Percentiles rank a stretch among this genome's conserved stretches.
These are phyloP conservation scores for Verbascum thapsus DNA, from an alignment of 257 asterid genomes.

Conservation along the genomic window DNA sequence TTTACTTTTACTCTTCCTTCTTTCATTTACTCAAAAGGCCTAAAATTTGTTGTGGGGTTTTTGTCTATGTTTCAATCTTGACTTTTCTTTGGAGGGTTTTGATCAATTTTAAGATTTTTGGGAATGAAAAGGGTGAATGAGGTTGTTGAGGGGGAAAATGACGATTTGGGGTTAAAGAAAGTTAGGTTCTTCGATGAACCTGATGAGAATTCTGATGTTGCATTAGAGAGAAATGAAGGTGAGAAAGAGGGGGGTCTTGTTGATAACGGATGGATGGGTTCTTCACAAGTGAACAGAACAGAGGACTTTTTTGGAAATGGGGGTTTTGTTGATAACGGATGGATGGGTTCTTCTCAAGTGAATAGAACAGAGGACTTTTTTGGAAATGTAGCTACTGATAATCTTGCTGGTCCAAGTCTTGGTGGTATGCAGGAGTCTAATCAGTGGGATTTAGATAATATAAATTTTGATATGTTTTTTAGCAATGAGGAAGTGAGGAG, in stretches of 20 bases:
- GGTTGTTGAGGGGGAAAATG: constrained; percentile 31
- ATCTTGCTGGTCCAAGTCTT: constrained; percentile 26
- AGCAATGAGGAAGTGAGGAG: constrained; percentile 33
- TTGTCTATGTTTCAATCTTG: constrained; percentile 23
- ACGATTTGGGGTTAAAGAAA: constrained; percentile 43
- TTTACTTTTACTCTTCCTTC: neutral
- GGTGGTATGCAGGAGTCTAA: constrained; percentile 25
- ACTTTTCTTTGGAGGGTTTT: constrained; percentile 6
- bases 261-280: constrained; percentile 34
- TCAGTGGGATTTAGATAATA: constrained; percentile 31
- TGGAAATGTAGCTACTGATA: constrained; percentile 29
- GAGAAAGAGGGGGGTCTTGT: constrained; percentile 30
- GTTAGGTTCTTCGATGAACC: constrained; percentile 28
- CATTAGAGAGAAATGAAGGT: constrained; percentile 27
- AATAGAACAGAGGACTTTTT: constrained; percentile 11
- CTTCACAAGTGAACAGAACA: constrained; percentile 22
- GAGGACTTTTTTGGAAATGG: constrained; percentile 25
- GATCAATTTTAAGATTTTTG: constrained; percentile 13
- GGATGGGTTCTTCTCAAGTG: constrained; percentile 25
- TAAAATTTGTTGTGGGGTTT: constrained; percentile 25
- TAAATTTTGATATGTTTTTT: constrained; percentile 32
- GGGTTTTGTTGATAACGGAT: constrained; percentile 33
- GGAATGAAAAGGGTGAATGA: constrained; percentile 54
- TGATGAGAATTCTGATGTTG: constrained; percentile 36
- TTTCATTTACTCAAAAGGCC: constrained; percentile 20